Conservation (phyloP, 2,329 filamentous ascomycete genomes). For the Microcera coccophila region DNA sequence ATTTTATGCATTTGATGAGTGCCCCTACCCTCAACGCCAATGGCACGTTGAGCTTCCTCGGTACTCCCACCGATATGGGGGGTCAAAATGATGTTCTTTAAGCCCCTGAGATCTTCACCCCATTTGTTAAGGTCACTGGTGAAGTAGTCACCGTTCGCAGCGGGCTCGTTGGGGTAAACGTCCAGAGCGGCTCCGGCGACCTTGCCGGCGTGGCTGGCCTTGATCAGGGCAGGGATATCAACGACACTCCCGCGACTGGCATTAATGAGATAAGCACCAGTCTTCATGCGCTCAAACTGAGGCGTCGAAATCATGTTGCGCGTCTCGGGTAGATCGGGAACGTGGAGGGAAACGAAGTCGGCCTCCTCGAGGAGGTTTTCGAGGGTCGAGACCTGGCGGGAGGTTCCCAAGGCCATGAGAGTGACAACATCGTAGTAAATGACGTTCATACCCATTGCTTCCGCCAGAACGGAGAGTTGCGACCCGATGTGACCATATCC, state of each 20-base stretch:
- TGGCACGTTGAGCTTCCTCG: conserved; percentile 94
- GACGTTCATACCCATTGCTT: conserved; percentile 96
- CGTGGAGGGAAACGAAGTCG: conserved; percentile 93
- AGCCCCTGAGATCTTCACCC: conserved; percentile 75
- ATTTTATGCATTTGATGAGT: not conserved
- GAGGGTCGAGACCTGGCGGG: conserved; percentile 75
- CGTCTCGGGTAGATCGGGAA: conserved; percentile 89
- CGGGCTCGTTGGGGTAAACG: conserved; percentile 91
- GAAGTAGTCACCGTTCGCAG: conserved; percentile 93
- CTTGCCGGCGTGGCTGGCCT: conserved; percentile 80
- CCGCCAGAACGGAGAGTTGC: conserved; percentile 89
- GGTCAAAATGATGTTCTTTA: conserved; percentile 92
- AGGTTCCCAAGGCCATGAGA: conserved; percentile 88
- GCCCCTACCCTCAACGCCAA: conserved; percentile 71
- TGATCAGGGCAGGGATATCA: conserved; percentile 86
- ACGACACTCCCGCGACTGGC: conserved; percentile 91
- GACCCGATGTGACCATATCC: conserved; percentile 97
- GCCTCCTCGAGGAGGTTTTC: conserved; percentile 71
- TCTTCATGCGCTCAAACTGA: conserved; percentile 86
- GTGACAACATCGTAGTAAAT: conserved; percentile 96
- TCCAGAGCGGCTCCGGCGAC: conserved; percentile 93
- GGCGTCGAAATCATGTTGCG: conserved; percentile 81
- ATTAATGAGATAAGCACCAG: conserved; percentile 91
- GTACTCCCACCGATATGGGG: conserved; percentile 97
- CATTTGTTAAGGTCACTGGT: conserved; percentile 76